These are phyloP conservation scores for Pseudohyphozyma bogoriensis DNA, from an alignment of 768 basidiomycete genomes.

Conservation along the genomic window DNA sequence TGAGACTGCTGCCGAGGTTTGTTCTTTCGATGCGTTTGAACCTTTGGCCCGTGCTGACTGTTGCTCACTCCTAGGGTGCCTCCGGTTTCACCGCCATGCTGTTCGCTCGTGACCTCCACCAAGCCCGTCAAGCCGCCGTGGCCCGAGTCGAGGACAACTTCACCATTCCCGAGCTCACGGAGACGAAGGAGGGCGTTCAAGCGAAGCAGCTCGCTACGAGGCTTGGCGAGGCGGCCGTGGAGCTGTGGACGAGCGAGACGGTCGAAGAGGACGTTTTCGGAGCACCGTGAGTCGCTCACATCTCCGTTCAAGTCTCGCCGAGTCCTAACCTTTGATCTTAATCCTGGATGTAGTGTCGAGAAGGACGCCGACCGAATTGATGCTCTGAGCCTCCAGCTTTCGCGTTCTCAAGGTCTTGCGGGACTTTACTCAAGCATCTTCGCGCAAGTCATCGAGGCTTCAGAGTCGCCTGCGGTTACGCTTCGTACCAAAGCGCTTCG, in stretches of 20 bases:
- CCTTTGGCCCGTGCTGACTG: background rate
- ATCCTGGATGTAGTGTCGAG: constrained; percentile 46
- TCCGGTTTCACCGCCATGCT: constrained; percentile 16
- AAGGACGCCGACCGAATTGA: constrained; percentile 63
- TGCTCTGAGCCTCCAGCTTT: constrained; percentile 61
- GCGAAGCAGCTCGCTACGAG: background rate
- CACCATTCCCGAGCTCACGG: background rate
- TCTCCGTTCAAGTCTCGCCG: too few species aligned
- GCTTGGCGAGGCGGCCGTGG: background rate
- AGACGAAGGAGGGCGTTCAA: background rate
- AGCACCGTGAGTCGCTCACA: constrained; percentile 6
- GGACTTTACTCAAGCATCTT: constrained; percentile 77
- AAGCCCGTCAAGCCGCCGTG: background rate
- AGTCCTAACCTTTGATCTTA: background rate
- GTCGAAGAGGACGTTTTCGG: constrained; percentile 22
- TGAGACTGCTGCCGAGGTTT: constrained; percentile 66
- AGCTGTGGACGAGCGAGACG: constrained; percentile 4
- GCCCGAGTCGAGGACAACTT: background rate
- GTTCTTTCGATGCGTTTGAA: constrained; percentile 30
- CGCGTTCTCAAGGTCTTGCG: constrained; percentile 61
- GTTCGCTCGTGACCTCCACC: constrained; percentile 5
- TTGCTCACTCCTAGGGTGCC: constrained; percentile 11
- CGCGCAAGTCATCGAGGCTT: constrained; percentile 60
- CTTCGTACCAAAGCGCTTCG: constrained; percentile 89
- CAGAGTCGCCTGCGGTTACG: constrained; percentile 78